Base-by-base conservation (phyloP, 2,329 filamentous ascomycete genomes). In the Ophiocordyceps camponoti-floridani region DNA sequence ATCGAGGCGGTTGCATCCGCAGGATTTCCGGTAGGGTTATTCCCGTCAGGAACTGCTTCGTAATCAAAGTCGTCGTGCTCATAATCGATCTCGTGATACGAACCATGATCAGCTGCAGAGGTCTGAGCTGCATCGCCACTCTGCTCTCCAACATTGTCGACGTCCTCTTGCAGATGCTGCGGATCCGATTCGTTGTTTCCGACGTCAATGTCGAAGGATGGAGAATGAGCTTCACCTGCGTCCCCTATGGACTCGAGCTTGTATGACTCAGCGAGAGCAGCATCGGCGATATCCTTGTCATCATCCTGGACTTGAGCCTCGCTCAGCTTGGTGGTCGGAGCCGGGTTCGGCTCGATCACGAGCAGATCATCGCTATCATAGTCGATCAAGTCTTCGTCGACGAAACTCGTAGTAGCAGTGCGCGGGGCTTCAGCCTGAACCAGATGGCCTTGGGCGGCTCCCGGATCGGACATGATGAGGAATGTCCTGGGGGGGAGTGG, bases 311-410 rank as follows among this genome's bases (percentile, higher is more conserved):
- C 35, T 14, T 38, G 14, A n/a, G n/a, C 35, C 35, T 41, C 27
- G 26, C 28, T 26, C 14, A 26, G 4, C 23, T 44, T 23, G 18
- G 16, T 5, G 16, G 43, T 16, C 18, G 33, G 27, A 14, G 18
- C 10, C 13, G n/a, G 16, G 14, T 26, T n/a, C 2, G 35, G 9
- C 4, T 27, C 27, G 16, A 33, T 31, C n/a, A 35, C 31, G 41
- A 44, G 45, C n/a, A 50, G 45, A 28, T 49, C 42, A 40, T 58
- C 62, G 44, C 56, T 60, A 28, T 64, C 62, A 38, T 62, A 65
- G 46, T 62, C 57, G 43, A 64, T 61, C 23, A 62, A 49, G 45
- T 65, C 62, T 13, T 62, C 56, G 37, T 62, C 57, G 8, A 49
- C 46, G 23, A 50, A 54, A 54, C 5, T n/a, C 11, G 35, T n/a